Percentiles rank a stretch among this genome's conserved stretches.
Conservation (phyloP, 192 early-diverging fungal species). For the Physocladia obscura region DNA sequence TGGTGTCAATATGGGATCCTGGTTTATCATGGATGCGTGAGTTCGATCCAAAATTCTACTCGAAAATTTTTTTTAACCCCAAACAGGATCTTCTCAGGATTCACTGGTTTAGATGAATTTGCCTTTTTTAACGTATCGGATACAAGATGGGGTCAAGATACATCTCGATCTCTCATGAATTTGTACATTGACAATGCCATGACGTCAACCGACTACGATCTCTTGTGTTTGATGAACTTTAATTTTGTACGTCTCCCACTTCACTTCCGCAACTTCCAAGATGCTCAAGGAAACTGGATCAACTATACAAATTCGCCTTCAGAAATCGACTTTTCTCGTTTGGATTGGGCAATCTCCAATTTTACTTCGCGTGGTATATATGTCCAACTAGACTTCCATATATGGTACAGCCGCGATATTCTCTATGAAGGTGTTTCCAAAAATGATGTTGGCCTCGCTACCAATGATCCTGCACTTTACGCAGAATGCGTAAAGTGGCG, state of each 20-base stretch:
- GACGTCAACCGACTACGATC: not conserved
- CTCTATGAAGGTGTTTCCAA: not conserved
- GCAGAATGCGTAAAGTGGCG: not conserved
- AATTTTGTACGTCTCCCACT: constrained; percentile 4
- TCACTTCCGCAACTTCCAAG: constrained; percentile 11
- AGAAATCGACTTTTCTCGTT: not conserved
- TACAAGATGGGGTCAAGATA: not conserved
- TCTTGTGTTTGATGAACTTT: not conserved
- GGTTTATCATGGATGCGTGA: constrained; percentile 10
- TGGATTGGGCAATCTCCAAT: not conserved
- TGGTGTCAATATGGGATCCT: not conserved
- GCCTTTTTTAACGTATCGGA: not conserved
- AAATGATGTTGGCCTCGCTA: not conserved
- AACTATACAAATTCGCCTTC: not conserved
- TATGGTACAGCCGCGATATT: not conserved
- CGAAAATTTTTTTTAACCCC: not conserved
- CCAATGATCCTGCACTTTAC: not conserved
- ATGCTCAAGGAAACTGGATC: not conserved
- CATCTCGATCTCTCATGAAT: not conserved
- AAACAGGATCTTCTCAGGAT: not conserved
- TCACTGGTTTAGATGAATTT: constrained; percentile 1
- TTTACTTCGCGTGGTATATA: not conserved
- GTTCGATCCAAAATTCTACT: not conserved
- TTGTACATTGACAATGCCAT: not conserved
- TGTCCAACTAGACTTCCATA: not conserved